A percentile compares a stretch with the other conserved stretches of the same genome.
phyloP scores from a whole-genome alignment of 2,329 filamentous ascomycete species.

The Neofusicoccum cordaticola region DNA sequence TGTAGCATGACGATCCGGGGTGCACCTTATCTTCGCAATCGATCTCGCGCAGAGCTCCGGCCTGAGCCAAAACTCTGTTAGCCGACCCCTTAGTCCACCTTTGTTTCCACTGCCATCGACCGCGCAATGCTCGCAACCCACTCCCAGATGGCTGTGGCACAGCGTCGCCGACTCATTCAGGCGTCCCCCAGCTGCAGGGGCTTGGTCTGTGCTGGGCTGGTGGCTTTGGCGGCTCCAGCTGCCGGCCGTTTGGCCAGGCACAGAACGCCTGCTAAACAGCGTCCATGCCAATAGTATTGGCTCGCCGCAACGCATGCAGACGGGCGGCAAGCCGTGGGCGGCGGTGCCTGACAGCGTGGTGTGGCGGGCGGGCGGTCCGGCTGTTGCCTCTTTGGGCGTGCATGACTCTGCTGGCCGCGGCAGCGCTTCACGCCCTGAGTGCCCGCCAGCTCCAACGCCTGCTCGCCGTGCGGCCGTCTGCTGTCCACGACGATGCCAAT shows the following conservation, averaged over 20 bases:
- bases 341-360: too few species aligned
- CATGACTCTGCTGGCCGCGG: background rate
- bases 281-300: too few species aligned
- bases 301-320: too few species aligned
- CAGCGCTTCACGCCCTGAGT: background rate
- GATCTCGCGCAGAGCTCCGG: background rate
- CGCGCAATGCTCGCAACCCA: background rate
- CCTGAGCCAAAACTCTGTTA: background rate
- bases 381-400: background rate
- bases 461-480: background rate
- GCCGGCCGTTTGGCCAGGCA: background rate
- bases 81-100: background rate
- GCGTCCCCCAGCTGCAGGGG: slow-evolving; percentile 2
- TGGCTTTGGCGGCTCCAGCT: background rate
- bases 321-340: too few species aligned
- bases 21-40: background rate
- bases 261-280: background rate
- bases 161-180: background rate
- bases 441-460: background rate
- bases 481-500: background rate
- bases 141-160: too few species aligned
- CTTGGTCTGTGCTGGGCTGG: background rate
- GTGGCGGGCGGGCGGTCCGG: too few species aligned
- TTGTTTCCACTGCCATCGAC: background rate
- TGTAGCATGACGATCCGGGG: background rate